Evolutionary conservation across 768 basidiomycete species (phyloP), one percentile per base, ranked within the genome.

Genomic region (Suillus brevipes): DNA sequence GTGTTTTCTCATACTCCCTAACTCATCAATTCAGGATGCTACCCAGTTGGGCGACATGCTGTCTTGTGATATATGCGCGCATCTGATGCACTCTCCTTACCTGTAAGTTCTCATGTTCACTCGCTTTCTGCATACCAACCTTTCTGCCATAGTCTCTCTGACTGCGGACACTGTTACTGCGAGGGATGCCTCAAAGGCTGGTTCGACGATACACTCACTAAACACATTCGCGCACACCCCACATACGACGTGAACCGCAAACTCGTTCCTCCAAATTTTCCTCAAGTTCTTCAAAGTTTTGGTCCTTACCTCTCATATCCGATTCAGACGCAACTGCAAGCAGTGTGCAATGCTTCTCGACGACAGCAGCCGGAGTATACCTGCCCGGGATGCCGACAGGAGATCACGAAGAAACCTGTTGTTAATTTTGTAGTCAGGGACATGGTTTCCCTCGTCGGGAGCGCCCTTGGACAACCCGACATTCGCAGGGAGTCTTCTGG

Each of bases 111-210:
- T 42, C 34, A 13, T 28, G 42, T 23, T 52, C 38, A 53, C 14
- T 64, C 31, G 1, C 60, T 61, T 67, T 62, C 49, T 61, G 38
- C 10, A 20, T 55, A 25, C 43, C 31, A 34, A 61, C 40, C 63
- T 2, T 13, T 23, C 40, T 68, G 34, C 16, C 42, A 10, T 68
- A 91, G 90, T 6, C 79, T 92, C 25, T 75, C 84, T 7, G 82
- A 81, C 47, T 92, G 90, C 62, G 90, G 90, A 3, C 90, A 92
- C 73, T 84, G 85, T 0, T 91, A 88, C 71, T 92, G 90, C 71
- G 77, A 83, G 66, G 72, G 72, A 6, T 92, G 90, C 68, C 78
- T 92, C 9, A 78, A 80, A 55, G 84, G 87, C 68, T 83, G 82
- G 82, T 84, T 85, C 66, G 75, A 66, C 60, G 83, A 84, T 3